Evolutionary conservation across 345 rosid genomes (phyloP).

Genomic region (Camelina neglecta): DNA sequence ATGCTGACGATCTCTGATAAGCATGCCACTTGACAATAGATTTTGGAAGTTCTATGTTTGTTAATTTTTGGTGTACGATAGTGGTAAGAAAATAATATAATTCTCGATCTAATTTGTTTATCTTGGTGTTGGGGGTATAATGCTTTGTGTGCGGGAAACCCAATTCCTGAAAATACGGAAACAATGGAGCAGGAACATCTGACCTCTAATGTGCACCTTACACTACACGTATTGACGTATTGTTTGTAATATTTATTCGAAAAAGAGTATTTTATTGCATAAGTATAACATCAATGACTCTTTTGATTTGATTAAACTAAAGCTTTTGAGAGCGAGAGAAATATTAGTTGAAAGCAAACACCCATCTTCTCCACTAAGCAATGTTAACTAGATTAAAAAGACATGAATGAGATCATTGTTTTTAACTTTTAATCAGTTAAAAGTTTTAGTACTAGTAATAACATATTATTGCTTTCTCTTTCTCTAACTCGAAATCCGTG

Average conservation of each 20-base stretch:
- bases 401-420: slow-evolving; percentile 14
- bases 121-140: slow-evolving; percentile 15
- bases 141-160: slow-evolving; percentile 40
- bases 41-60: not conserved
- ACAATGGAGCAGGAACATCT: slow-evolving; percentile 31
- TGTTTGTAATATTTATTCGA: not conserved
- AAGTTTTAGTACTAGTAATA: not conserved
- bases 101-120: not conserved
- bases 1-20: not conserved
- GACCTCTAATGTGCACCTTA: slow-evolving; percentile 20
- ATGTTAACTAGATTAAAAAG: slow-evolving; percentile 2
- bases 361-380: slow-evolving; percentile 40
- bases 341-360: slow-evolving; percentile 35
- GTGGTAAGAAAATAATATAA: slow-evolving; percentile 15
- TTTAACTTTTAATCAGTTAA: slow-evolving; percentile 7
- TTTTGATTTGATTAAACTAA: slow-evolving; percentile 8
- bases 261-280: not conserved
- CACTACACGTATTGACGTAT: slow-evolving; percentile 37
- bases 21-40: not conserved
- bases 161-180: slow-evolving; percentile 33
- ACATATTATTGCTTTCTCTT: slow-evolving; percentile 18
- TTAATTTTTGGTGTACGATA: not conserved
- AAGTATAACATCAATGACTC: not conserved
- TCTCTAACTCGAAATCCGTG: slow-evolving; percentile 21
- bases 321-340: not conserved